Base-by-base conservation (phyloP, 352 stramenopile species). In the Peronospora belbahrii region DNA sequence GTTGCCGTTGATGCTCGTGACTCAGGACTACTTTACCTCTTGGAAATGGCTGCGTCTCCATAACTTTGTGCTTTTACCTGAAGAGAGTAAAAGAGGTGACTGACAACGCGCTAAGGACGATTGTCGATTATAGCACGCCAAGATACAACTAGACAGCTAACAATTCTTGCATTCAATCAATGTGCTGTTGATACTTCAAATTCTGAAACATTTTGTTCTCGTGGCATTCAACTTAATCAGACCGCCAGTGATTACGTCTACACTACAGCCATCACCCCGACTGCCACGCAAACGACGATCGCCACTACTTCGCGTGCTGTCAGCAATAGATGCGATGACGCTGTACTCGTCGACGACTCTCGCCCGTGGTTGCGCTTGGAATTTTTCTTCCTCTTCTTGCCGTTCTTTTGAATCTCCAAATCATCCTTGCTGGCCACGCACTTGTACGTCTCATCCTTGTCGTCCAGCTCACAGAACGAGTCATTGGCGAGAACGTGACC, bases 371-470 rank as follows among this genome's bases (percentile, higher is more conserved):
- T 19, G 15, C 50, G 54, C 14, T 35, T 36, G 3, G 37, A 49
- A 38, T 65, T 64, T 22, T 62, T 64, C 35, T 53, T 67, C 56
- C 70, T 77, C 35, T 60, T 64, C 18, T 66, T 65, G 36, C 70
- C 69, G 5, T 77, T 59, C 42, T 74, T 78, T 38, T 81, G 72
- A 32, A 80, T 81, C 5, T 85, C 65, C 45, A 84, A 30, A 17
- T 88, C 77, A 6, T 82, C 59, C 20, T 66, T 69, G 51, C 71
- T 85, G 11, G 73, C 70, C 17, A 83, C 71, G 31, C 77, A 88
- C 57, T 88, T 86, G 62, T 80, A 88, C 14, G 72, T 79, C 1
- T 72, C 61, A 48, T 85, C 71, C 32, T 67, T 67, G 7, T 78
- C 63, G 46, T 88, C 72, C 37, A 79, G 56, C 6, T 52, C 52